Conservation (phyloP, 2,329 filamentous ascomycete species). For the Fusarium sulawesiense region DNA sequence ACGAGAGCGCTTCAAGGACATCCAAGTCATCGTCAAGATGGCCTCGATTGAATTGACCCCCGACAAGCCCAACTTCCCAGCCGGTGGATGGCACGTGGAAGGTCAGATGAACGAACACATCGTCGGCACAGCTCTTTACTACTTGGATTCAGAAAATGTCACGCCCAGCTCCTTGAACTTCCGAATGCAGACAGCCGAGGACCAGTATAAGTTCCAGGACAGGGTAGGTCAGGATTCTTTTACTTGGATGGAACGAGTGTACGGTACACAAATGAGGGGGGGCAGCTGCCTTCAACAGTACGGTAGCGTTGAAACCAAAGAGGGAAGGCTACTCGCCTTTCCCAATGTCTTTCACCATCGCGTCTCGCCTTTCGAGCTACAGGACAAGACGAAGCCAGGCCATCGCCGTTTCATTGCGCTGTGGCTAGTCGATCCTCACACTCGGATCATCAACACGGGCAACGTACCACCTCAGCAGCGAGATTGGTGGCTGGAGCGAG, state of each 20-base stretch:
- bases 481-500: conserved; percentile 46
- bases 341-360: conserved; percentile 40
- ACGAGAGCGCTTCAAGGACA: conserved; percentile 6
- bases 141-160: conserved; percentile 41
- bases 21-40: conserved; percentile 73
- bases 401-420: conserved; percentile 64
- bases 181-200: conserved; percentile 24
- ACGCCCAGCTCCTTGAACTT: conserved; percentile 35
- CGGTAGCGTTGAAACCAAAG: conserved; percentile 33
- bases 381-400: conserved; percentile 60
- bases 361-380: conserved; percentile 56
- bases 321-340: conserved; percentile 33
- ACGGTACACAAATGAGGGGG: neutral
- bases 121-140: conserved; percentile 45
- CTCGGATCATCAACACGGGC: conserved; percentile 50
- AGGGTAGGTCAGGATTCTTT: neutral
- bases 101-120: conserved; percentile 48
- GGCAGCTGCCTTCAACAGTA: conserved; percentile 27
- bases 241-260: conserved; percentile 27
- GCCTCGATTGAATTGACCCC: conserved; percentile 40
- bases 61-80: conserved; percentile 39
- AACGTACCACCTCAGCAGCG: conserved; percentile 51
- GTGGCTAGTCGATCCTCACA: conserved; percentile 64
- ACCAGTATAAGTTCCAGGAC: neutral
- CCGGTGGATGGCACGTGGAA: conserved; percentile 42